Percentiles rank a stretch among this genome's conserved stretches.
phyloP scores from a whole-genome alignment of 2,329 filamentous ascomycete species.

The Pseudocercospora eumusae region DNA sequence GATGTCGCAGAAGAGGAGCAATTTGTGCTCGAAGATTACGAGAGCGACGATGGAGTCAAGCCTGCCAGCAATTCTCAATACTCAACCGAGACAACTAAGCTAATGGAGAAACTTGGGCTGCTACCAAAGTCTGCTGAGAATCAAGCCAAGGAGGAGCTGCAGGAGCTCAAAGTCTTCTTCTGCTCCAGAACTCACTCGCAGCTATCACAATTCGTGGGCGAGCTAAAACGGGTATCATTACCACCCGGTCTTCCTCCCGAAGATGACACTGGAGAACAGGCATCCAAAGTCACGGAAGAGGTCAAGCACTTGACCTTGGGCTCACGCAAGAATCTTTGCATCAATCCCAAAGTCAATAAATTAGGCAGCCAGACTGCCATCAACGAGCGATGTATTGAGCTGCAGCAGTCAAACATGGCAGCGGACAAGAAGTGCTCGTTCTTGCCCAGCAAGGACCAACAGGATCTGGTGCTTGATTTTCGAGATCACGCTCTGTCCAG shows the following conservation, averaged over 20 bases:
- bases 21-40: slow-evolving; percentile 75
- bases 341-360: slow-evolving; percentile 77
- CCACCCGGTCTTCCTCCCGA: slow-evolving; percentile 63
- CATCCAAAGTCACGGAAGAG: slow-evolving; percentile 51
- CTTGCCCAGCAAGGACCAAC: slow-evolving; percentile 74
- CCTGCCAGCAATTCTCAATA: slow-evolving; percentile 23
- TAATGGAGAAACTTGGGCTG: slow-evolving; percentile 64
- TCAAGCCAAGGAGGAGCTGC: slow-evolving; percentile 51
- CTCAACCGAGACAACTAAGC: slow-evolving; percentile 72
- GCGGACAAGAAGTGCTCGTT: slow-evolving; percentile 71
- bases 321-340: slow-evolving; percentile 84
- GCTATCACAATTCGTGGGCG: slow-evolving; percentile 80
- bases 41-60: slow-evolving; percentile 60
- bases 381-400: slow-evolving; percentile 87
- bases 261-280: slow-evolving; percentile 12
- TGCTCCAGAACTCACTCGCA: slow-evolving; percentile 93
- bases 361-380: slow-evolving; percentile 74
- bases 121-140: slow-evolving; percentile 42
- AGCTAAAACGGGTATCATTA: slow-evolving; percentile 75
- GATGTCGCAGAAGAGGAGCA: slow-evolving; percentile 60
- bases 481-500: slow-evolving; percentile 81
- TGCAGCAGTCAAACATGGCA: slow-evolving; percentile 70
- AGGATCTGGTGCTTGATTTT: slow-evolving; percentile 73
- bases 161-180: slow-evolving; percentile 83
- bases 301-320: slow-evolving; percentile 82